phyloP scores from a whole-genome alignment of 352 stramenopile genomes.

The Phytophthora chlamydospora region DNA sequence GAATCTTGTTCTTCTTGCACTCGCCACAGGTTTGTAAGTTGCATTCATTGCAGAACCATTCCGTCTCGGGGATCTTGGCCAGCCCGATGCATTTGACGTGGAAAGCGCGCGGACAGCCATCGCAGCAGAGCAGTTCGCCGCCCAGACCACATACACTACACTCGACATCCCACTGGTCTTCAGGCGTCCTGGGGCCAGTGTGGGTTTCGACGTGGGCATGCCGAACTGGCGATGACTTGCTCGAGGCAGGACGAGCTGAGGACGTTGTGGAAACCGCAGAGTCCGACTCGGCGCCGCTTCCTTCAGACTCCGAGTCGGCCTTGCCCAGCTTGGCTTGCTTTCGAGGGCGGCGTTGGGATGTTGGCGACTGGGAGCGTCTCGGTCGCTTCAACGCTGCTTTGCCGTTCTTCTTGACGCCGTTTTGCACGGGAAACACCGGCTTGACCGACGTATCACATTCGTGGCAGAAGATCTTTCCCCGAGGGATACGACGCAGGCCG shows the following conservation, averaged over 20 bases:
- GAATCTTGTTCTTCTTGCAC: constrained; percentile 90
- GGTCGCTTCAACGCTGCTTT: constrained; percentile 27
- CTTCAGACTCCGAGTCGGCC: constrained; percentile 27
- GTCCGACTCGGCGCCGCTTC: constrained; percentile 29
- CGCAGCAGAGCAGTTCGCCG: constrained; percentile 91
- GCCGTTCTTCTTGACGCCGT: constrained; percentile 25
- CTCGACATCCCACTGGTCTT: constrained; percentile 89
- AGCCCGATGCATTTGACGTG: constrained; percentile 88
- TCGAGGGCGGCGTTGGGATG: constrained; percentile 17
- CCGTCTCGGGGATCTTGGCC: constrained; percentile 64
- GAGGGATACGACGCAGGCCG: constrained; percentile 73
- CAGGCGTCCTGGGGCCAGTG: constrained; percentile 40
- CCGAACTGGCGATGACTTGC: constrained; percentile 31
- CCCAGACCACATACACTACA: constrained; percentile 88
- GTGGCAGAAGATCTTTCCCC: constrained; percentile 88
- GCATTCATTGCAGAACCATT: constrained; percentile 92
- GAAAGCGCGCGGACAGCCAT: constrained; percentile 92
- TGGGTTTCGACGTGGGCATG: constrained; percentile 29
- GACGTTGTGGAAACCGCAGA: constrained; percentile 29
- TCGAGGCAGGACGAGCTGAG: constrained; percentile 21
- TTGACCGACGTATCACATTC: constrained; percentile 77
- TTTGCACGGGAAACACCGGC: constrained; percentile 51
- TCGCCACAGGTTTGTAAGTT: constrained; percentile 78
- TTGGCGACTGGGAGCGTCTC: constrained; percentile 30
- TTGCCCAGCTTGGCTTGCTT: constrained; percentile 36